Percentiles rank a stretch among this genome's conserved stretches.
Evolutionary conservation across 208 protist species (phyloP).

Genomic region (Lotmaria passim): DNA sequence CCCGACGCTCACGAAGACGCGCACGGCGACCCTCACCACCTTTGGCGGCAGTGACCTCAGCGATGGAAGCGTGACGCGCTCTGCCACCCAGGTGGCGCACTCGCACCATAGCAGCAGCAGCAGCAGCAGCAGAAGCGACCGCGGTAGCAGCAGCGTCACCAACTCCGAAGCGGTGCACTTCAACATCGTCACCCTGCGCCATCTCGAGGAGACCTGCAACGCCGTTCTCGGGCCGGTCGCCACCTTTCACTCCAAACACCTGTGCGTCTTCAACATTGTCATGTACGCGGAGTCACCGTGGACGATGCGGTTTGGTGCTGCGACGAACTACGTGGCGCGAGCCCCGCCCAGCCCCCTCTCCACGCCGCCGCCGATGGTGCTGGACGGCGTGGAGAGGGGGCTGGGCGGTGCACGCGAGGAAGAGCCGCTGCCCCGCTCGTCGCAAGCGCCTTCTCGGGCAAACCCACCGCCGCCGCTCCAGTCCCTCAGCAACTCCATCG

Average conservation of each 20-base stretch:
- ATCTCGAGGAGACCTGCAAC: constrained; percentile 64
- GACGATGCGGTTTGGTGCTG: constrained; percentile 48
- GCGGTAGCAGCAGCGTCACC: neutral
- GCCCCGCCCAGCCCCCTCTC: constrained; percentile 11
- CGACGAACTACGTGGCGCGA: constrained; percentile 37
- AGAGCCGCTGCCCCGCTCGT: too few species aligned
- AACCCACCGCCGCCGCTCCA: too few species aligned
- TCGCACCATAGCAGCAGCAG: constrained; percentile 8
- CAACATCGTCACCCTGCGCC: constrained; percentile 44
- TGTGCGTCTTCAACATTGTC: constrained; percentile 74
- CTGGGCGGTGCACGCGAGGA: too few species aligned
- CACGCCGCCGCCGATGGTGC: neutral
- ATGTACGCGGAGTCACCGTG: constrained; percentile 70
- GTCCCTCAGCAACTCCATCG: too few species aligned
- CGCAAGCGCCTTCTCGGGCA: too few species aligned
- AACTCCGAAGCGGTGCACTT: constrained; percentile 39
- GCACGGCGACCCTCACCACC: neutral
- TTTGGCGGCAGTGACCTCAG: constrained; percentile 10
- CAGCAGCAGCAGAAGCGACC: neutral
- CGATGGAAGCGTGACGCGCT: constrained; percentile 6
- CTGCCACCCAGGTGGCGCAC: constrained; percentile 6
- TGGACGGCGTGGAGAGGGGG: too few species aligned
- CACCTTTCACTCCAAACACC: constrained; percentile 69
- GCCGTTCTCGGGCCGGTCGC: constrained; percentile 50
- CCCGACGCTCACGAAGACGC: neutral